Conservation (phyloP, 2,329 filamentous ascomycete species). For the Colletotrichum tofieldiae region DNA sequence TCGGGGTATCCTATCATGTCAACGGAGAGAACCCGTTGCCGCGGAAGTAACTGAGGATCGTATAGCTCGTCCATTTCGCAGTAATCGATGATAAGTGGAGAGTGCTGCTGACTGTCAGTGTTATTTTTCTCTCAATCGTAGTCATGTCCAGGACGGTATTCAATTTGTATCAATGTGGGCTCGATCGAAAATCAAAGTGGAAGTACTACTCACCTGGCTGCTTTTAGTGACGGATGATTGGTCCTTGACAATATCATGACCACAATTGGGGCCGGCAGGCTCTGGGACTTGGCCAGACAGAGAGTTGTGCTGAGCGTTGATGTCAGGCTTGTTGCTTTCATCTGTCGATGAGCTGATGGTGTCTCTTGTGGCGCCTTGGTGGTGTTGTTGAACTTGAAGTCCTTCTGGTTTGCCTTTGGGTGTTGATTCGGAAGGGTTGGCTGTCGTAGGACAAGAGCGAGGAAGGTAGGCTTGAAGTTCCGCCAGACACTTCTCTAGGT, state of each 20-base stretch:
- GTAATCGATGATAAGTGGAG: not conserved
- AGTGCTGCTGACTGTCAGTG: not conserved
- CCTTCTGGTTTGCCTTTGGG: not conserved
- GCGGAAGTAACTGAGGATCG: not conserved
- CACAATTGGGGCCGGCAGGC: not conserved
- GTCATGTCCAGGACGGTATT: too few species aligned
- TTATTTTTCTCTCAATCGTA: not conserved
- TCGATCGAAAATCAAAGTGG: not conserved
- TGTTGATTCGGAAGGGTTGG: not conserved
- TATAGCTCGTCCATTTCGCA: not conserved
- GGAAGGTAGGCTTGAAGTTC: conserved; percentile 9
- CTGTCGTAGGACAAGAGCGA: not conserved
- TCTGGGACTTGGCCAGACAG: not conserved
- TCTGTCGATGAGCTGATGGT: not conserved
- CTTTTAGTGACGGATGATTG: not conserved
- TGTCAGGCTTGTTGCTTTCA: not conserved
- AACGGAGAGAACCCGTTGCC: not conserved
- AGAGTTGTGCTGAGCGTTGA: not conserved
- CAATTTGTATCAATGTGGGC: not conserved
- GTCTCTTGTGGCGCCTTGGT: not conserved
- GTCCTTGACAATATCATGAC: not conserved
- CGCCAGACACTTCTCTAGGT: not conserved
- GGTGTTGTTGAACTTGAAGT: too few species aligned
- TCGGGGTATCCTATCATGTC: not conserved
- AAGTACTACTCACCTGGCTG: not conserved